Conservation (phyloP, 2,329 filamentous ascomycete species). For the Xylariaceae sp. region DNA sequence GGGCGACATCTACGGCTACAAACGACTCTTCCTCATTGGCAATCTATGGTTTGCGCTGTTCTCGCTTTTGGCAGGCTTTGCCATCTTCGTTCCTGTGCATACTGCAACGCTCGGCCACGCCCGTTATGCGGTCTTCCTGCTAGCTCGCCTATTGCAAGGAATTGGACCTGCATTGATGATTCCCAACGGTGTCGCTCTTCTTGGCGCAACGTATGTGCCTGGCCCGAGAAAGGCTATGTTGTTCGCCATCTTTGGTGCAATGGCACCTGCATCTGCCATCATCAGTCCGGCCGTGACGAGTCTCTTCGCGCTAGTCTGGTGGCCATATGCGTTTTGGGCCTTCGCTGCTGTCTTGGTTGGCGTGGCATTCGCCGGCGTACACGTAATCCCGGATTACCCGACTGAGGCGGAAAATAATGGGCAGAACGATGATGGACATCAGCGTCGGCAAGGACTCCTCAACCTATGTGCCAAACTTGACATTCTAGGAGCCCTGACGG, state of each 20-base stretch:
- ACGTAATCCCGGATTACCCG: conserved; percentile 24
- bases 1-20: conserved; percentile 47
- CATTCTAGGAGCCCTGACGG: conserved; percentile 33
- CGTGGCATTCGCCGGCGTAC: conserved; percentile 23
- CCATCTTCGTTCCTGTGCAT: conserved; percentile 32
- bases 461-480: conserved; percentile 26
- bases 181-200: conserved; percentile 49
- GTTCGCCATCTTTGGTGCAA: conserved; percentile 32
- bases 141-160: conserved; percentile 43
- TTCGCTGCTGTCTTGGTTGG: conserved; percentile 26
- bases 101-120: conserved; percentile 2
- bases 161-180: conserved; percentile 49
- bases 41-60: conserved; percentile 46
- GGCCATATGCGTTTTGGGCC: conserved; percentile 32
- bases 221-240: conserved; percentile 33
- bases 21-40: conserved; percentile 43
- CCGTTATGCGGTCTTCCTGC: conserved; percentile 33
- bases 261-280: conserved; percentile 31
- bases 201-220: conserved; percentile 43
- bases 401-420: neutral
- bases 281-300: conserved; percentile 29
- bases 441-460: conserved; percentile 12
- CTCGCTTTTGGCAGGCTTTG: conserved; percentile 41
- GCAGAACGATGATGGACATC: neutral
- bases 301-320: conserved; percentile 27